Conservation (phyloP, 2,329 filamentous ascomycete genomes). For the Sclerotinia borealis region DNA sequence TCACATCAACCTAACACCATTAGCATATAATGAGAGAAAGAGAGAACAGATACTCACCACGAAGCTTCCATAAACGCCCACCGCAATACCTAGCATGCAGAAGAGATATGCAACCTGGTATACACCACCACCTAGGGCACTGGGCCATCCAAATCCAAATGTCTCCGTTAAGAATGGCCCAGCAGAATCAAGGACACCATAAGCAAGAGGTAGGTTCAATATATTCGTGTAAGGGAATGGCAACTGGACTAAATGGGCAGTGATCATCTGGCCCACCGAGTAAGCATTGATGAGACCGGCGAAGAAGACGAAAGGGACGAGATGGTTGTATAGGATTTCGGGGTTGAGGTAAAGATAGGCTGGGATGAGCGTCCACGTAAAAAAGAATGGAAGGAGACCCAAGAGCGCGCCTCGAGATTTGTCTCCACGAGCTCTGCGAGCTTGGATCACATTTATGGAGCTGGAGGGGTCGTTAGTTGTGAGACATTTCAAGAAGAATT, state of each 20-base stretch:
- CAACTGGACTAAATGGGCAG: conserved; percentile 82
- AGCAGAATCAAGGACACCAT: conserved; percentile 73
- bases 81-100: conserved; percentile 71
- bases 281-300: conserved; percentile 90
- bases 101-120: conserved; percentile 93
- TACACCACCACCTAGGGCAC: conserved; percentile 64
- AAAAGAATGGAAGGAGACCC: conserved; percentile 76
- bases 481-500: conserved; percentile 22
- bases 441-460: conserved; percentile 76
- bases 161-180: conserved; percentile 61
- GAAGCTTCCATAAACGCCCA: conserved; percentile 96
- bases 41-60: conserved; percentile 47
- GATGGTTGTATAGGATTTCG: conserved; percentile 70
- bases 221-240: conserved; percentile 90
- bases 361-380: conserved; percentile 69
- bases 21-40: not conserved
- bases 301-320: conserved; percentile 86
- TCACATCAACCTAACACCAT: conserved; percentile 66
- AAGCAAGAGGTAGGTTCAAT: conserved; percentile 68
- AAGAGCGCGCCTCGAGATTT: conserved; percentile 67
- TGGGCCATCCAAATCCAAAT: conserved; percentile 62
- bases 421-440: conserved; percentile 68
- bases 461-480: conserved; percentile 35
- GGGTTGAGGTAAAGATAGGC: conserved; percentile 82
- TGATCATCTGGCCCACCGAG: conserved; percentile 92